A percentile compares a stretch with the other conserved stretches of the same genome.
Conservation (phyloP, 2,329 filamentous ascomycete species). For the Didymosphaeria variabile region DNA sequence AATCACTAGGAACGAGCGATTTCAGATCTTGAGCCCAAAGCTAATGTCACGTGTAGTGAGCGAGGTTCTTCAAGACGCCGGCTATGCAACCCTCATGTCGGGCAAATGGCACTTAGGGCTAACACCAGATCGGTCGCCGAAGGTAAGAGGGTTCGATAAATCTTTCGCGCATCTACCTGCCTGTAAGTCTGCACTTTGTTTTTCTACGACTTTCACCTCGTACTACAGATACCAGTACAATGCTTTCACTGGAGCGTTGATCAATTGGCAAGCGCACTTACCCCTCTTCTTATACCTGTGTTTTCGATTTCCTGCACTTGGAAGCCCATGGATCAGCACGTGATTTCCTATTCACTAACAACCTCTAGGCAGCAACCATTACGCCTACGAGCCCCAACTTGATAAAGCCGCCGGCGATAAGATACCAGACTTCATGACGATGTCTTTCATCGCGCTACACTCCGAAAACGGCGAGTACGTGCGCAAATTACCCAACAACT, state of each 20-base stretch:
- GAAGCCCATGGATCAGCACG: not conserved
- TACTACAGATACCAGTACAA: not conserved
- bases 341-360: constrained; percentile 12
- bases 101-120: constrained; percentile 72
- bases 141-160: constrained; percentile 66
- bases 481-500: constrained; percentile 46
- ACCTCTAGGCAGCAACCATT: constrained; percentile 55
- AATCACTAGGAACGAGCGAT: too few relatives aligned
- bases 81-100: constrained; percentile 68
- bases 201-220: not conserved
- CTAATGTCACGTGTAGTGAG: constrained; percentile 55
- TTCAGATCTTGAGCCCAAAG: not conserved
- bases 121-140: constrained; percentile 64
- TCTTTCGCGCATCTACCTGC: constrained; percentile 69
- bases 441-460: constrained; percentile 53
- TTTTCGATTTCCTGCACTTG: too few relatives aligned
- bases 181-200: constrained; percentile 44
- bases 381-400: constrained; percentile 61
- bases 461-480: constrained; percentile 52
- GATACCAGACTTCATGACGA: constrained; percentile 54
- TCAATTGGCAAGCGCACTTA: too few relatives aligned
- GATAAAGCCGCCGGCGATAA: constrained; percentile 38
- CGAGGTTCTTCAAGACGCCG: constrained; percentile 66
- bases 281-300: too few relatives aligned
- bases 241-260: too few relatives aligned